These are phyloP conservation scores for Rhododendron simsii DNA, from an alignment of 148 eudicot genomes.

Conservation along the genomic window DNA sequence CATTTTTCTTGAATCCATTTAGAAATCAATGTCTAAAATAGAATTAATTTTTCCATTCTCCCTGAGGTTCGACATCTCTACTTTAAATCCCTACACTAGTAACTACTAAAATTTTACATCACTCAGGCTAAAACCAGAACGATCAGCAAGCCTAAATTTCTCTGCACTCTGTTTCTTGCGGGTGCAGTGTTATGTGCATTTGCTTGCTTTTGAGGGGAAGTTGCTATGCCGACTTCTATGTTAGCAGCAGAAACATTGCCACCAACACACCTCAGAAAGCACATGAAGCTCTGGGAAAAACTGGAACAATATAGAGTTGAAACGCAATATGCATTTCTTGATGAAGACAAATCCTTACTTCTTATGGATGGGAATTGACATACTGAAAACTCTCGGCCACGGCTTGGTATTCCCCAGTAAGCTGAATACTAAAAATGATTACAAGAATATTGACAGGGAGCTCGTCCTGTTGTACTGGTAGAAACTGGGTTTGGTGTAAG, in stretches of 20 bases:
- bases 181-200: neutral
- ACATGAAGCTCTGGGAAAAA: neutral
- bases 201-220: neutral
- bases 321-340: neutral
- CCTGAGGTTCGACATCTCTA: neutral
- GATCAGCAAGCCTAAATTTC: neutral
- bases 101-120: neutral
- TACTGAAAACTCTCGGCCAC: neutral
- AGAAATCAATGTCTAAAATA: too few relatives aligned
- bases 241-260: neutral
- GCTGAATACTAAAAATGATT: neutral
- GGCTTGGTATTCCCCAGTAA: neutral
- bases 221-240: neutral
- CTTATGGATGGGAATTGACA: neutral
- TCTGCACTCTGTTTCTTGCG: neutral
- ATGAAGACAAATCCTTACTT: neutral
- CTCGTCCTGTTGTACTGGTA: neutral
- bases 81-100: neutral
- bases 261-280: neutral
- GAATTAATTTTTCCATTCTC: neutral
- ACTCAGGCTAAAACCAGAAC: neutral
- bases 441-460: neutral
- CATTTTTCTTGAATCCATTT: neutral
- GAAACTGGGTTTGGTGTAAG: neutral
- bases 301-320: neutral